These are phyloP conservation scores for Crataegus laevigata DNA, from an alignment of 306 rosid genomes.

Conservation along the genomic window DNA sequence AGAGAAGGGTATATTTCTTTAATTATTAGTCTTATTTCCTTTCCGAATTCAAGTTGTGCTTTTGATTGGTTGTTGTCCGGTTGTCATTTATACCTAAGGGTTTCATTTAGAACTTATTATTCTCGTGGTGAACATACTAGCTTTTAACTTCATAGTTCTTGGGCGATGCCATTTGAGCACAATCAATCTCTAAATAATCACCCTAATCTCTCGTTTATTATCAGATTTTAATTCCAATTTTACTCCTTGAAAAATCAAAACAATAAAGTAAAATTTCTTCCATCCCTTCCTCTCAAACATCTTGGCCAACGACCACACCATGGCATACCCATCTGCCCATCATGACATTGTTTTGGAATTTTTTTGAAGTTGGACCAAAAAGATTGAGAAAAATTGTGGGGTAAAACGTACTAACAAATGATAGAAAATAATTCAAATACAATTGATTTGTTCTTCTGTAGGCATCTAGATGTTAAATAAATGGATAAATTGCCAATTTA, in stretches of 20 bases:
- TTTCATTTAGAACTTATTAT: not conserved
- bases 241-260: not conserved
- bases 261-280: not conserved
- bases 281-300: not conserved
- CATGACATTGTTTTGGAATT: not conserved
- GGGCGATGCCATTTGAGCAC: not conserved
- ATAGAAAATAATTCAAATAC: not conserved
- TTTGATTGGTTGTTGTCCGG: not conserved
- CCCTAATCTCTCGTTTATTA: not conserved
- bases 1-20: conserved; percentile 54
- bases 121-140: not conserved
- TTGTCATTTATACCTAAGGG: not conserved
- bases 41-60: not conserved
- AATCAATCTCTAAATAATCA: not conserved
- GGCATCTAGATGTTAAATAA: not conserved
- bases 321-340: not conserved
- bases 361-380: no score
- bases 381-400: no score
- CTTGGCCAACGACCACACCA: not conserved
- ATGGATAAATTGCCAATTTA: no score
- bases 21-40: not conserved
- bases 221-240: not conserved
- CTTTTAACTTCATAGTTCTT: not conserved
- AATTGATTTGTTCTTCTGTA: not conserved
- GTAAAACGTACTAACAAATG: no score